Conservation (phyloP, 139 green algal genomes). For the Closterium sp. region DNA sequence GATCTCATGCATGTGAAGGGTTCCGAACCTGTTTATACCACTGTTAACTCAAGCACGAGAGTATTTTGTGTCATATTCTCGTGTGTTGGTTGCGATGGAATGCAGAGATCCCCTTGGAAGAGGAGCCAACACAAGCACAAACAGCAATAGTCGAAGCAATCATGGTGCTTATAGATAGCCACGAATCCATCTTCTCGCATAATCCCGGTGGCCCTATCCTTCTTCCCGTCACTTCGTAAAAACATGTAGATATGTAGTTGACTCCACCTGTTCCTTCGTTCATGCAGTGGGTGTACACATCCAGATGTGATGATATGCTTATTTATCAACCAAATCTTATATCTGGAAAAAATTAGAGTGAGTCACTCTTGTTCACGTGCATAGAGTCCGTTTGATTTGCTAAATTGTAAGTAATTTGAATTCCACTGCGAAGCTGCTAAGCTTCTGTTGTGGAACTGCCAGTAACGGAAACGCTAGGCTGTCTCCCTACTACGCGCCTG, state of each 20-base stretch:
- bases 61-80: not conserved
- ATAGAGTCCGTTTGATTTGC: too few relatives aligned
- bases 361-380: too few relatives aligned
- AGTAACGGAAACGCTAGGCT: not conserved
- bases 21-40: too few relatives aligned
- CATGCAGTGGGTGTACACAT: not conserved
- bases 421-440: too few relatives aligned
- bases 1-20: too few relatives aligned
- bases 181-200: not conserved
- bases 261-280: too few relatives aligned
- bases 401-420: too few relatives aligned
- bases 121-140: not conserved
- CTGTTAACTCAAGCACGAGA: too few relatives aligned
- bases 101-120: slow-evolving; percentile 4
- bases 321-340: too few relatives aligned
- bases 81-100: not conserved
- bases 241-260: too few relatives aligned
- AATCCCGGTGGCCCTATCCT: not conserved
- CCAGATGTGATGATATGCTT: not conserved
- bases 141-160: not conserved
- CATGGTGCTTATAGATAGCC: not conserved
- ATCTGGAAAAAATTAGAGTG: too few relatives aligned
- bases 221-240: not conserved
- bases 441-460: not conserved
- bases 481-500: too few relatives aligned